Evolutionary conservation across 805 yeast species (phyloP).

Genomic region (Zygosaccharomyces gambellarensis): DNA sequence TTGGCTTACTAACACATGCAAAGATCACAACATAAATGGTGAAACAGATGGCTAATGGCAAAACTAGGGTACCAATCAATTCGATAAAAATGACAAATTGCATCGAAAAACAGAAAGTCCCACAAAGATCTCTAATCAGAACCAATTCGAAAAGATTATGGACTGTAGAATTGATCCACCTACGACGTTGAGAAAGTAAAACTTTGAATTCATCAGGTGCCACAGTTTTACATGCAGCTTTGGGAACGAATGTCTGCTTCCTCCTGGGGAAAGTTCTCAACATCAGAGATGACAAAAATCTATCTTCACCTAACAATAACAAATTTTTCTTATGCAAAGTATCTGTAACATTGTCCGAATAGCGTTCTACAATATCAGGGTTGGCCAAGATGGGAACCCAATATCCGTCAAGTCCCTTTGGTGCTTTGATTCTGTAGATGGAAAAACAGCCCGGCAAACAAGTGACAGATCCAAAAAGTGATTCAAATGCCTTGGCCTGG

Average conservation of each 20-base stretch:
- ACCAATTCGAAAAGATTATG: slow-evolving; percentile 88
- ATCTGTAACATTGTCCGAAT: slow-evolving; percentile 78
- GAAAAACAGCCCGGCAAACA: slow-evolving; percentile 95
- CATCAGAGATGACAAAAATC: slow-evolving; percentile 81
- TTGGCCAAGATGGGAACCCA: slow-evolving; percentile 95
- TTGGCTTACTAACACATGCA: slow-evolving; percentile 67
- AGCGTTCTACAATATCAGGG: slow-evolving; percentile 89
- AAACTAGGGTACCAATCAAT: slow-evolving; percentile 77
- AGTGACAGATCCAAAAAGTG: slow-evolving; percentile 92
- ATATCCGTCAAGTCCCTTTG: slow-evolving; percentile 69
- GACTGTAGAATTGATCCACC: slow-evolving; percentile 95
- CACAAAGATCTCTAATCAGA: slow-evolving; percentile 81
- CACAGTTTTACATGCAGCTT: slow-evolving; percentile 86
- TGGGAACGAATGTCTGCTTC: slow-evolving; percentile 79
- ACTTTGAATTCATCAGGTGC: slow-evolving; percentile 82
- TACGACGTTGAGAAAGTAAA: slow-evolving; percentile 84
- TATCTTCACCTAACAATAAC: slow-evolving; percentile 83
- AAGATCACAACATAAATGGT: slow-evolving; percentile 72
- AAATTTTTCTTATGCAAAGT: slow-evolving; percentile 84
- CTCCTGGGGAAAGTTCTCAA: slow-evolving; percentile 84
- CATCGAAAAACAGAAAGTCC: slow-evolving; percentile 93
- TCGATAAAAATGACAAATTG: slow-evolving; percentile 84
- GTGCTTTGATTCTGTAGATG: slow-evolving; percentile 86
- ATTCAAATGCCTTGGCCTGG: slow-evolving; percentile 89
- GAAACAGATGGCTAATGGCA: slow-evolving; percentile 83